A percentile compares a stretch with the other conserved stretches of the same genome.
These are phyloP conservation scores for Erodium maritimum DNA, from an alignment of 345 rosid genomes.

Conservation along the genomic window DNA sequence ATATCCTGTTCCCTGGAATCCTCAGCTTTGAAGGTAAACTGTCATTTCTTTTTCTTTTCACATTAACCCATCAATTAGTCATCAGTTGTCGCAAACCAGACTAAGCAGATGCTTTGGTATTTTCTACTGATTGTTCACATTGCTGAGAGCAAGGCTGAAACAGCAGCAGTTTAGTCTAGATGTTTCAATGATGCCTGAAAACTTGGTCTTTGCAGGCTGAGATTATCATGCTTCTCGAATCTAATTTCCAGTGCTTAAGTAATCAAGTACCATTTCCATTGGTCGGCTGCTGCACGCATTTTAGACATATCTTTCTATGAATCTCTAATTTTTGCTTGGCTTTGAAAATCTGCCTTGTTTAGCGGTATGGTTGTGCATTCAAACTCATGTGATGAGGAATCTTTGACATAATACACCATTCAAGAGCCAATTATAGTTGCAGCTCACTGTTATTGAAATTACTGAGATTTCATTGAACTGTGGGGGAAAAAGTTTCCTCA, in stretches of 20 bases:
- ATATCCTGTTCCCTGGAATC: constrained; percentile 39
- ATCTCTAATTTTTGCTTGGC: not conserved
- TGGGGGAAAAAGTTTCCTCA: no score
- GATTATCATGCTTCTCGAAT: not conserved
- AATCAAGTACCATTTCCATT: not conserved
- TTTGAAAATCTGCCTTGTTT: not conserved
- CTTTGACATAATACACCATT: not conserved
- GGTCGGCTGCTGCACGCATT: not conserved
- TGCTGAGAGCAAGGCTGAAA: not conserved
- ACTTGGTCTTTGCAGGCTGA: not conserved
- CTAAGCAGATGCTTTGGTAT: not conserved
- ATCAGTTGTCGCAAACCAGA: not conserved
- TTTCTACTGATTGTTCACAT: not conserved
- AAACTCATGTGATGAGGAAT: not conserved
- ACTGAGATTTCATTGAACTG: no score
- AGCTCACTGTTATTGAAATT: no score
- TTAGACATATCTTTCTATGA: not conserved
- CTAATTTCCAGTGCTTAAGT: not conserved
- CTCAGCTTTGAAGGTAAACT: constrained; percentile 33
- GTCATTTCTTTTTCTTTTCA: constrained; percentile 3
- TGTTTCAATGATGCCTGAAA: not conserved
- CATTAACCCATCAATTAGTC: not conserved
- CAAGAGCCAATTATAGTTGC: no score
- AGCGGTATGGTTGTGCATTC: not conserved
- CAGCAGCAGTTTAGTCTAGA: not conserved